Conservation (phyloP, 2,329 filamentous ascomycete species). For the Sporothrix schenckii region DNA sequence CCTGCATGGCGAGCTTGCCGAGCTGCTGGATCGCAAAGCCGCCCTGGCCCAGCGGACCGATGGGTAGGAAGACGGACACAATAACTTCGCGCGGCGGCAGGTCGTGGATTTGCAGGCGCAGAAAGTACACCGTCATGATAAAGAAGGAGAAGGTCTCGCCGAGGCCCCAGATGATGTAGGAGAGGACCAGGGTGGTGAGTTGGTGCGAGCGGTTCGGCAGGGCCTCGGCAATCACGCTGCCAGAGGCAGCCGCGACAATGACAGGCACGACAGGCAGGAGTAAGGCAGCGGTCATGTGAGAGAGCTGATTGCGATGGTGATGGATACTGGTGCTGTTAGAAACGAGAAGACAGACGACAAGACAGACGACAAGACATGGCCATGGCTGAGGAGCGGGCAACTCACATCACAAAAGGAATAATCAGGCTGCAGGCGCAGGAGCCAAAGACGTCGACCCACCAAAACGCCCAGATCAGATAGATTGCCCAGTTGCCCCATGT, state of each 20-base stretch:
- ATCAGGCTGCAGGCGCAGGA: constrained; percentile 52
- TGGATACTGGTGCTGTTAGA: constrained; percentile 33
- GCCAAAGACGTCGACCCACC: constrained; percentile 56
- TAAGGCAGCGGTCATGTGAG: constrained; percentile 61
- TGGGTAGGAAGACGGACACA: constrained; percentile 63
- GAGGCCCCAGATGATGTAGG: constrained; percentile 70
- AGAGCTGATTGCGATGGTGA: constrained; percentile 40
- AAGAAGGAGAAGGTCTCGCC: constrained; percentile 61
- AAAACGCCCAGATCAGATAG: constrained; percentile 55
- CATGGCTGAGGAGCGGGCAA: neutral
- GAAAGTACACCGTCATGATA: constrained; percentile 69
- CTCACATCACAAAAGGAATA: constrained; percentile 57
- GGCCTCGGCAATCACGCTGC: constrained; percentile 64
- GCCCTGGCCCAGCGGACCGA: constrained; percentile 65
- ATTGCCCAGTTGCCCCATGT: constrained; percentile 60
- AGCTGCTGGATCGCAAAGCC: constrained; percentile 55
- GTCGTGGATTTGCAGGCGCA: constrained; percentile 67
- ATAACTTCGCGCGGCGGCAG: constrained; percentile 67
- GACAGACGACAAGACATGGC: neutral
- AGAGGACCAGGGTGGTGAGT: constrained; percentile 63
- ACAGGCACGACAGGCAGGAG: constrained; percentile 65
- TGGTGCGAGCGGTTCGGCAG: constrained; percentile 59
- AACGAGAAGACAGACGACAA: too few relatives aligned
- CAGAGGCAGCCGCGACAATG: constrained; percentile 65
- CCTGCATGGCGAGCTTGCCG: constrained; percentile 46